Percentiles rank a stretch among this genome's conserved stretches.
phyloP scores from a whole-genome alignment of 2,329 filamentous ascomycete species.

The Botryosphaeria dothidea region DNA sequence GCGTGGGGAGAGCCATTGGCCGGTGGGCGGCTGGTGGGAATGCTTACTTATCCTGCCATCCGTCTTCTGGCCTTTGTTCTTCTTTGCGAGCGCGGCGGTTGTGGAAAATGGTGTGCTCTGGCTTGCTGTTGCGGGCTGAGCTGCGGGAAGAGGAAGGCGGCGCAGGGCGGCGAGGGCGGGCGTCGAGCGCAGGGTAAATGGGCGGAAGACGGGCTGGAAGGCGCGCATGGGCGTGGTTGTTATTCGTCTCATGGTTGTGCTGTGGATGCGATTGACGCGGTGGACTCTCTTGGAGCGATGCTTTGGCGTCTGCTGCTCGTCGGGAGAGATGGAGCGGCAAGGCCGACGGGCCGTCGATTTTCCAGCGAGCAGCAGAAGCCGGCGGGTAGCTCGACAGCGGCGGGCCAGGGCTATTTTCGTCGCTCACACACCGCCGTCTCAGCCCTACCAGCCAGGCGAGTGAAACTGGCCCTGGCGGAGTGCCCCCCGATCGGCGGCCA shows the following conservation, averaged over 20 bases:
- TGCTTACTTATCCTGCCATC: slow-evolving; percentile 21
- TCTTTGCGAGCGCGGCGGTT: slow-evolving; percentile 15
- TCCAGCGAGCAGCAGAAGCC: not conserved
- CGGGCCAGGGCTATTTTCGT: slow-evolving; percentile 2
- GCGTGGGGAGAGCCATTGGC: not conserved
- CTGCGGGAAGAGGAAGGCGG: slow-evolving; percentile 8
- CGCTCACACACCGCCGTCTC: slow-evolving; percentile 15
- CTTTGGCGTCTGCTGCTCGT: not conserved
- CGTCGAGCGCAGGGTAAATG: not conserved
- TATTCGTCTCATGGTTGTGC: slow-evolving; percentile 11
- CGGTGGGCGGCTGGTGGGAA: slow-evolving; percentile 8
- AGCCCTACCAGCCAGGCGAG: slow-evolving; percentile 13
- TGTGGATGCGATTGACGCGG: not conserved
- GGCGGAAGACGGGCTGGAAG: slow-evolving; percentile 19
- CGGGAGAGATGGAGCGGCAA: not conserved
- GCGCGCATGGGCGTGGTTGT: slow-evolving; percentile 2
- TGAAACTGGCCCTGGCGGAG: slow-evolving; percentile 5
- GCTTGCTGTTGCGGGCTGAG: not conserved
- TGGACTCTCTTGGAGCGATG: not conserved
- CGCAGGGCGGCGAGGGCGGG: not conserved
- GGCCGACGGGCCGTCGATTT: slow-evolving; percentile 17
- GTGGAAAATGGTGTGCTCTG: slow-evolving; percentile 19
- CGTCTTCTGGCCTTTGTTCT: slow-evolving; percentile 8
- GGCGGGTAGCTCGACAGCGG: not conserved
- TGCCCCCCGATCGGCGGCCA: slow-evolving; percentile 9